Conservation (phyloP, 1,139 yeast genomes). For the Debaryomyces fabryi region DNA sequence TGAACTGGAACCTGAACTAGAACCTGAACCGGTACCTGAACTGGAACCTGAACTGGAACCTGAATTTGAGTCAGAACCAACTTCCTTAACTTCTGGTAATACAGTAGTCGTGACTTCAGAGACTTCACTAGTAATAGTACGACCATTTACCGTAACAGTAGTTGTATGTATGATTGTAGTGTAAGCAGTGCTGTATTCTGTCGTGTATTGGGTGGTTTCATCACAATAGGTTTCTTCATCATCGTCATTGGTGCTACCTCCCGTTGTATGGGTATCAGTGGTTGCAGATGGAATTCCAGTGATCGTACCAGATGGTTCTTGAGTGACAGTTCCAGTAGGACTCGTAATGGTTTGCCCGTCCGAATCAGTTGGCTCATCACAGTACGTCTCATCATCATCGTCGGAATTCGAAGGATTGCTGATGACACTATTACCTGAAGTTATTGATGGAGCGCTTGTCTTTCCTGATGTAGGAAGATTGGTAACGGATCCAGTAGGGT, state of each 20-base stretch:
- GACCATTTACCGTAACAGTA: constrained; percentile 4
- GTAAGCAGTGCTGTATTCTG: constrained; percentile 5
- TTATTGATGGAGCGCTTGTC: not conserved
- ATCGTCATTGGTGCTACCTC: not conserved
- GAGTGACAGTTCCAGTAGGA: not conserved
- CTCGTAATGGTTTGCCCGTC: not conserved
- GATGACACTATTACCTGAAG: too few species aligned
- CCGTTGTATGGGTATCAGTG: not conserved
- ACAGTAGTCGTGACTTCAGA: constrained; percentile 10
- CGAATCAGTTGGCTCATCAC: constrained; percentile 8
- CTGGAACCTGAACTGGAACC: constrained; percentile 1
- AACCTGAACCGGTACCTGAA: constrained; percentile 14
- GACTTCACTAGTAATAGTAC: constrained; percentile 9
- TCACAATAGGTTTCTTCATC: constrained; percentile 7
- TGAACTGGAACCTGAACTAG: constrained; percentile 18
- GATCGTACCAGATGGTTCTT: not conserved
- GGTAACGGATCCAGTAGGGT: not conserved
- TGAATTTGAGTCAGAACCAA: not conserved
- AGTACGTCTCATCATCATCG: constrained; percentile 9
- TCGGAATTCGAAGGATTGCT: not conserved
- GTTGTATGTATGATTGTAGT: constrained; percentile 7
- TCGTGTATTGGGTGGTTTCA: constrained; percentile 5
- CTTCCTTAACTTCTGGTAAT: constrained; percentile 4
- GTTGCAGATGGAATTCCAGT: not conserved
- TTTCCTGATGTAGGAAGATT: not conserved